Evolutionary conservation across 2,329 filamentous ascomycete genomes (phyloP), one percentile per base, ranked within the genome.

Genomic region (Corniculantispora saksenae): DNA sequence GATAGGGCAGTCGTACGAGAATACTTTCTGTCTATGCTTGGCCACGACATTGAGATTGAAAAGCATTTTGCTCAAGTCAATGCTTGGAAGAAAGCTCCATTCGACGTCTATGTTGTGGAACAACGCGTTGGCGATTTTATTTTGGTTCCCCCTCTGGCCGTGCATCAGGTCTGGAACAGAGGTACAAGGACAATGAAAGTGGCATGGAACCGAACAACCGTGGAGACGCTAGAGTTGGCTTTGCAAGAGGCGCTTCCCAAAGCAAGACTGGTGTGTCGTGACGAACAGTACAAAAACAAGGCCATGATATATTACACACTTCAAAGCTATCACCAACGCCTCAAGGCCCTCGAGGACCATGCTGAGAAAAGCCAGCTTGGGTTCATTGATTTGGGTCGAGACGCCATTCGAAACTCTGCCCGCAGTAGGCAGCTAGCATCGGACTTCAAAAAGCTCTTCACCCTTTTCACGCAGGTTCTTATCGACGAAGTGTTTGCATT

Each of bases 271-370:
- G 94, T 98, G 3, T 98, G 95, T 74, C 91, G 95, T 45, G 95
- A 99, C 70, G 95, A 99, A 75, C 94, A 98, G 76, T 99, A 99
- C 82, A 98, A 98, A 76, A 97, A 97, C 80, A 98, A 98, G 76
- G 92, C 94, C 6, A 97, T 98, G 65, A 84, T 97, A 53, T 97
- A 94, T 76, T 97, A 90, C 74, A 92, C 93, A 0, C 82, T 98
- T 3, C 81, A 90, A 13, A 95, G 93, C 72, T 98, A 98, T 74
- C 81, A 84, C 67, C 80, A 81, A n/a, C 81, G 87, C 58, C 84
- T 92, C 19, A 75, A 76, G 53, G 80, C 83, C 27, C 80, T 86
- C 57, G 85, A 87, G 58, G 82, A 84, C 64, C 77, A 77, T 35
- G 75, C 79, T 13, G 79, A 83, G 60, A 79, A 81, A 65, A 75